Percentiles rank a stretch among this genome's conserved stretches.
Evolutionary conservation across 2,329 filamentous ascomycete genomes (phyloP).

Genomic region (Pseudofabraea citricarpa): DNA sequence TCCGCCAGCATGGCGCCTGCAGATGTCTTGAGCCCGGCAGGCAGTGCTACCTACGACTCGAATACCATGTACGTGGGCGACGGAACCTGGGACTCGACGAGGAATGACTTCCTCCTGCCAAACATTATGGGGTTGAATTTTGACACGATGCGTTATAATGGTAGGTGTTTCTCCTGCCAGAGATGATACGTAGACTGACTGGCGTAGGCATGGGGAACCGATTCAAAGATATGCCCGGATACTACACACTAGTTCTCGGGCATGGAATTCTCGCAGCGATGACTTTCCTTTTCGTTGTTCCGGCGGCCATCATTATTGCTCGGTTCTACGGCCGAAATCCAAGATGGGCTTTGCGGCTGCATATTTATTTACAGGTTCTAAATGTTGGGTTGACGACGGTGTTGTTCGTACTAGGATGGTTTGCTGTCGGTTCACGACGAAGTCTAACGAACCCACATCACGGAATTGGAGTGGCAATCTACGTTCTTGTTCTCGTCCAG

Average conservation of each 20-base stretch:
- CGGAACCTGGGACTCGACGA: conserved; percentile 75
- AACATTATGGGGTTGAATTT: conserved; percentile 74
- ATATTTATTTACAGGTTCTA: conserved; percentile 70
- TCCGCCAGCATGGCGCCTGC: conserved; percentile 23
- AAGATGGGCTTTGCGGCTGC: conserved; percentile 59
- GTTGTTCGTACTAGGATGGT: conserved; percentile 70
- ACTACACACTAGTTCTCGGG: conserved; percentile 64
- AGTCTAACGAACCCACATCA: conserved; percentile 79
- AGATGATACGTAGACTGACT: not conserved
- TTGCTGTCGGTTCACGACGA: conserved; percentile 69
- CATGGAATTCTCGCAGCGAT: conserved; percentile 70
- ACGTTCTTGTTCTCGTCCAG: conserved; percentile 67
- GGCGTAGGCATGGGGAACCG: conserved; percentile 70
- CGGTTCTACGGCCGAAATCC: conserved; percentile 64
- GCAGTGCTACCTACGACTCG: conserved; percentile 68
- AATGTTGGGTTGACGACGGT: conserved; percentile 64
- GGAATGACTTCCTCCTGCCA: conserved; percentile 73
- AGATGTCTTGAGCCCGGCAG: conserved; percentile 45
- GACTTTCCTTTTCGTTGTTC: conserved; percentile 70
- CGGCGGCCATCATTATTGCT: conserved; percentile 66
- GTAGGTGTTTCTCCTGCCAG: conserved; percentile 37
- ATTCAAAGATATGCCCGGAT: conserved; percentile 64
- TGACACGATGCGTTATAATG: conserved; percentile 81
- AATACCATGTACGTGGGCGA: conserved; percentile 74
- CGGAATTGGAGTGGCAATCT: conserved; percentile 76